phyloP scores from a whole-genome alignment of 1,284 basidiomycete genomes.

The Ustilago hordei region DNA sequence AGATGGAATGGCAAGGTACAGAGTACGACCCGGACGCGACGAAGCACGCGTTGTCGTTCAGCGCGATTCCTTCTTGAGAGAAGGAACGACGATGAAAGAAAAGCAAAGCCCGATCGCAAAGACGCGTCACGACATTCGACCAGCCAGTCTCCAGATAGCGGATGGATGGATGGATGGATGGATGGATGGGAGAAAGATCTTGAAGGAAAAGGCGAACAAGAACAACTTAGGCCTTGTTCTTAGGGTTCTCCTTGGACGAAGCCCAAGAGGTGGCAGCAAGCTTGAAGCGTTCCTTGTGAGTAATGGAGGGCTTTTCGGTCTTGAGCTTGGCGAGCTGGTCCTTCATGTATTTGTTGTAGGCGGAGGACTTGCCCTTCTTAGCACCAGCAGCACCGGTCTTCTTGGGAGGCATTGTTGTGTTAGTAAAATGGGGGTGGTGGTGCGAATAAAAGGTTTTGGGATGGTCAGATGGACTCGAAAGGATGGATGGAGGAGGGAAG shows the following conservation, averaged over 20 bases:
- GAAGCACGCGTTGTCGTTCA: neutral
- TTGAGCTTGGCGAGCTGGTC: slow-evolving; percentile 58
- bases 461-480: neutral
- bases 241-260: slow-evolving; percentile 56
- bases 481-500: slow-evolving; percentile 9
- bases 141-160: neutral
- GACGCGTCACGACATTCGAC: slow-evolving; percentile 1
- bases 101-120: neutral
- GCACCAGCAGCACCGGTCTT: slow-evolving; percentile 50
- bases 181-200: neutral
- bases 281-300: slow-evolving; percentile 66
- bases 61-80: neutral
- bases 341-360: slow-evolving; percentile 59
- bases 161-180: slow-evolving; percentile 5
- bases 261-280: slow-evolving; percentile 56
- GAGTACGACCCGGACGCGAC: neutral
- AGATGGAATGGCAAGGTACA: slow-evolving; percentile 7
- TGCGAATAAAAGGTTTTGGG: neutral
- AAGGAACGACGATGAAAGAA: neutral
- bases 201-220: neutral
- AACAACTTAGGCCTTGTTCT: slow-evolving; percentile 50
- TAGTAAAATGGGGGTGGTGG: neutral
- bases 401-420: slow-evolving; percentile 52
- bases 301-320: slow-evolving; percentile 54
- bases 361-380: slow-evolving; percentile 54